phyloP scores from a whole-genome alignment of 2,329 filamentous ascomycete genomes.

The Pseudocercospora eumusae region DNA sequence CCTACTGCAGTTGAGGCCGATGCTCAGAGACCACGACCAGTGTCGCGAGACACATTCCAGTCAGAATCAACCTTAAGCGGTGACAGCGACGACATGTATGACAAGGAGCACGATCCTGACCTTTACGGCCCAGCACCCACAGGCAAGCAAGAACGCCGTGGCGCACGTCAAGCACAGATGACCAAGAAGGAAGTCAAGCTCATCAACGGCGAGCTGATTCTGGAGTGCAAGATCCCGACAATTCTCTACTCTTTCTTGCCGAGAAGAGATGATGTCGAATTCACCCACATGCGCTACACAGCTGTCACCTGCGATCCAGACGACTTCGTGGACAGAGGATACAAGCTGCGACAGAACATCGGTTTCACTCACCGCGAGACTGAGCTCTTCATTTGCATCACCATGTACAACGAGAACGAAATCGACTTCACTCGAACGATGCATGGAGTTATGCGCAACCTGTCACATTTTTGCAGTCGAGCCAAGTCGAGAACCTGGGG shows the following conservation, averaged over 20 bases:
- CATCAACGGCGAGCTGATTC: constrained; percentile 94
- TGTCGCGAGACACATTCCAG: constrained; percentile 65
- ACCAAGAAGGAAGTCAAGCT: constrained; percentile 90
- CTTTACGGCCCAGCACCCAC: constrained; percentile 81
- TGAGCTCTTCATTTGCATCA: constrained; percentile 93
- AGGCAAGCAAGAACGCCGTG: constrained; percentile 82
- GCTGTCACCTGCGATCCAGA: constrained; percentile 98
- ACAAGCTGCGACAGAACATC: constrained; percentile 89
- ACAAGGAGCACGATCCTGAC: constrained; percentile 56
- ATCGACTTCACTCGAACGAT: constrained; percentile 95
- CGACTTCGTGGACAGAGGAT: constrained; percentile 84
- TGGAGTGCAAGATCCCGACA: constrained; percentile 98
- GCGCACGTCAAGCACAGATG: constrained; percentile 83
- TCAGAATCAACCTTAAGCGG: constrained; percentile 60
- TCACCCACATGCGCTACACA: constrained; percentile 98
- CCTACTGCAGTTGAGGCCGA: constrained; percentile 59
- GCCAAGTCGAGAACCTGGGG: constrained; percentile 95
- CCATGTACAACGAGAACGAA: constrained; percentile 99
- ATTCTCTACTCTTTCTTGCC: constrained; percentile 97
- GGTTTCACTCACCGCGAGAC: constrained; percentile 82
- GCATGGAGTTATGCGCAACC: constrained; percentile 98
- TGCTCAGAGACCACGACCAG: constrained; percentile 55
- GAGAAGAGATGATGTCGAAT: constrained; percentile 87
- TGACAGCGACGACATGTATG: constrained; percentile 63
- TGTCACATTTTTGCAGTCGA: constrained; percentile 91